Base-by-base conservation (phyloP, 805 yeast genomes). In the Saccharomyces eubayanus region DNA sequence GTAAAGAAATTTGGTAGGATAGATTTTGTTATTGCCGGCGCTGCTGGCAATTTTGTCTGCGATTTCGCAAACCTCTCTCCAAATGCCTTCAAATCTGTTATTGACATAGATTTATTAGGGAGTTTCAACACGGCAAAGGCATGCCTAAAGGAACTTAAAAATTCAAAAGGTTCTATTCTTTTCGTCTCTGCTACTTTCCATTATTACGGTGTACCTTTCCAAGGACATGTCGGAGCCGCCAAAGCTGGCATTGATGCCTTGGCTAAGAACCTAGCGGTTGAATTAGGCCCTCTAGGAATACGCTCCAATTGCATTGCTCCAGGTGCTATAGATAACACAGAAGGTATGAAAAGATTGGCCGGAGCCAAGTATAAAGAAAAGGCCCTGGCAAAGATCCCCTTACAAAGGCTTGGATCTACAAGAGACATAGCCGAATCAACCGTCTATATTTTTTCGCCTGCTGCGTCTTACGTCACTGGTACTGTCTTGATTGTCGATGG, bases 181-280 rank as follows among this genome's bases (percentile, higher is more conserved):
- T 89, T 91, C 62, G 87, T 92, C 20, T 81, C 91, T 49, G 95
- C 98, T 1, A 91, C 97, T 1, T 77, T 92, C 56, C 97, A 92
- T 71, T 88, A 87, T 69, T 80, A 82, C 62, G 97, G 97, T 10
- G 82, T 87, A 29, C 96, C 96, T 12, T 83, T 86, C 73, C 97
- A 92, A 71, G 63, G 83, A 5, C 97, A 92, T 64, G 97, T 90
- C 2, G 85, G 91, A 5, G 97, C 97, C 0, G 97, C 97, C 2
- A 92, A 92, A 71, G 96, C 97, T 1, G 98, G 97, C 28, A 78
- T 92, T 46, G 98, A 92, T 68, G 95, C 97, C 2, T 74, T 91
- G 40, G 82, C 89, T 28, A 83, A 85, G 59, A 85, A 90, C 1
- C 71, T 91, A 55, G 96, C 97, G 1, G 94, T 90, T 5, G 98